These are phyloP conservation scores for Nicotiana sylvestris DNA, from an alignment of 257 asterid species.

Conservation along the genomic window DNA sequence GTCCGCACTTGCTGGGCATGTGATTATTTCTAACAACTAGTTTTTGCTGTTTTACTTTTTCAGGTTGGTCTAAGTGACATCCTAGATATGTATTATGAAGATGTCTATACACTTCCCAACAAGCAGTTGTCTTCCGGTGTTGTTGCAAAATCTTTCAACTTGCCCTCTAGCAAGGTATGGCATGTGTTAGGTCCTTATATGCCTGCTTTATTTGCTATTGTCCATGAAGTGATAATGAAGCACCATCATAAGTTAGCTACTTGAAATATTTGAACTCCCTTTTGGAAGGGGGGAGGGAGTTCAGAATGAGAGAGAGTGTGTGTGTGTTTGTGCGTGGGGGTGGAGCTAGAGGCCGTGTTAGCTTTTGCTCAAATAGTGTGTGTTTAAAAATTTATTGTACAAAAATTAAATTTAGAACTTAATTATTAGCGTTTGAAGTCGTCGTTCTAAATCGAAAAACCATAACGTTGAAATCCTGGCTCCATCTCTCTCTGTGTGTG, in stretches of 20 bases:
- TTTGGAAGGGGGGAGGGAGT: neutral
- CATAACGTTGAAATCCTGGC: too few species aligned
- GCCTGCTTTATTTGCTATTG: neutral
- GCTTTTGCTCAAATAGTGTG: too few species aligned
- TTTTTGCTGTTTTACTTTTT: slow-evolving; percentile 18
- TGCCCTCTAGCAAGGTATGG: slow-evolving; percentile 50
- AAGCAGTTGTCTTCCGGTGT: slow-evolving; percentile 53
- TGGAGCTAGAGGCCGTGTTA: neutral
- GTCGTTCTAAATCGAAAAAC: too few species aligned
- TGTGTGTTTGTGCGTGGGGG: too few species aligned
- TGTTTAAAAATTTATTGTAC: too few species aligned
- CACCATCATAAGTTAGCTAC: neutral
- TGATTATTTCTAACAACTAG: neutral
- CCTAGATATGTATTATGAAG: slow-evolving; percentile 88
- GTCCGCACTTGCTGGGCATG: neutral
- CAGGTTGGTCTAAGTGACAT: slow-evolving; percentile 72
- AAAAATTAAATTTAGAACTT: too few species aligned
- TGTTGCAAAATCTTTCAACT: slow-evolving; percentile 45
- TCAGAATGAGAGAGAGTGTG: neutral
- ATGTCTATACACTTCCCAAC: slow-evolving; percentile 68
- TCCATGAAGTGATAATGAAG: neutral
- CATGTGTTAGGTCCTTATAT: neutral
- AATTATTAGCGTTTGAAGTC: too few species aligned
- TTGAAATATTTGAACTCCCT: neutral
- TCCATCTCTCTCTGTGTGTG: neutral